Evolutionary conservation across 371 early-diverging fungal species (phyloP).

Genomic region (Mucor circinelloides): DNA sequence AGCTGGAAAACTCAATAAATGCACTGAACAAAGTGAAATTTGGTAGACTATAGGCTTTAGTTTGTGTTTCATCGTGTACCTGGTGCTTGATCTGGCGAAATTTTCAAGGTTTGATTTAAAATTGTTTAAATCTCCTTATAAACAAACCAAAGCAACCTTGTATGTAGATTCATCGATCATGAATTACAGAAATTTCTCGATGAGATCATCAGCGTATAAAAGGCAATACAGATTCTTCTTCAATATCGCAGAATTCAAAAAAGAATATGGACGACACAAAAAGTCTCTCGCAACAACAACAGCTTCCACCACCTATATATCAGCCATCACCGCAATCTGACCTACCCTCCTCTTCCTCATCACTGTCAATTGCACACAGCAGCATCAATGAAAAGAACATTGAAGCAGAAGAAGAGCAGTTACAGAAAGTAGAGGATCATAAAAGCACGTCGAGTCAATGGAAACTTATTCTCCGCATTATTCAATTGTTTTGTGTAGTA

Average conservation of each 20-base stretch:
- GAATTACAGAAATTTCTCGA: neutral
- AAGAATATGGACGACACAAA: neutral
- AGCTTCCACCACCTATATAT: neutral
- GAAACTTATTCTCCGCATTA: neutral
- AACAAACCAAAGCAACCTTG: neutral
- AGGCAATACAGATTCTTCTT: neutral
- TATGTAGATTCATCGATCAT: neutral
- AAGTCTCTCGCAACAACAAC: neutral
- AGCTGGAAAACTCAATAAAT: no score
- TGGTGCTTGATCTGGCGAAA: neutral
- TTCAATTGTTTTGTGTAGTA: slow-evolving; percentile 10
- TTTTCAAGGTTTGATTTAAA: neutral
- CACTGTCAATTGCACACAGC: neutral
- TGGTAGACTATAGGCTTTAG: no score
- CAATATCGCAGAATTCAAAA: neutral
- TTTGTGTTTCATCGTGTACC: neutral
- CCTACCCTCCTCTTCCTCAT: neutral
- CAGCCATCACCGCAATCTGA: neutral
- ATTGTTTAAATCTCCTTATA: neutral
- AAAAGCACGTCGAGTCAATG: neutral
- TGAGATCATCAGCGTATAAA: neutral
- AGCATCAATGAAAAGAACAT: neutral
- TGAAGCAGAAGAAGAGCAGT: neutral
- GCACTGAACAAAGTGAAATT: no score
- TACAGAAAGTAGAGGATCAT: neutral